phyloP scores from a whole-genome alignment of 1,139 yeast species.

The Blastobotrys illinoisensis region DNA sequence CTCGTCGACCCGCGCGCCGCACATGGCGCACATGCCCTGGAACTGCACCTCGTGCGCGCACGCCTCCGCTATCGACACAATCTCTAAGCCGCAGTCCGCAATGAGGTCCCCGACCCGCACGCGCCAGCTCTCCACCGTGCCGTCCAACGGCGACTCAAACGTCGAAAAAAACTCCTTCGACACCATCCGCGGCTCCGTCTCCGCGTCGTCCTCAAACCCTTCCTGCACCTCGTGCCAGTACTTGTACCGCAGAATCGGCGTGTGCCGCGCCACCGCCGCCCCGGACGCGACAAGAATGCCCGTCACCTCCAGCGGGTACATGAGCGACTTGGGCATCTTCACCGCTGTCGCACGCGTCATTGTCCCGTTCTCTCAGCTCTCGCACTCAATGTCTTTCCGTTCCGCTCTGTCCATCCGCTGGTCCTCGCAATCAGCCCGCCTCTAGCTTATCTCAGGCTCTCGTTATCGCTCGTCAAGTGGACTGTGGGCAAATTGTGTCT shows the following conservation, averaged over 20 bases:
- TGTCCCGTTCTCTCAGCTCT: background rate
- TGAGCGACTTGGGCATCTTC: conserved; percentile 50
- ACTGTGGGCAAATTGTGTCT: too few relatives aligned
- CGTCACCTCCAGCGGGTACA: conserved; percentile 64
- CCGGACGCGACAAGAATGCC: conserved; percentile 45
- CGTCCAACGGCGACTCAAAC: conserved; percentile 81
- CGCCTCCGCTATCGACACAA: conserved; percentile 65
- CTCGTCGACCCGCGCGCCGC: conserved; percentile 82
- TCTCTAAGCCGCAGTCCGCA: conserved; percentile 39
- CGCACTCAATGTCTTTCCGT: background rate
- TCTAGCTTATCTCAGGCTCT: too few relatives aligned
- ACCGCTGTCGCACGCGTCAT: conserved; percentile 31
- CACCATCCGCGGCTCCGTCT: conserved; percentile 18
- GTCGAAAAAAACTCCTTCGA: conserved; percentile 39
- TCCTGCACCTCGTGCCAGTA: conserved; percentile 51
- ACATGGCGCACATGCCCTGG: conserved; percentile 91
- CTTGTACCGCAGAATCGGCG: conserved; percentile 54
- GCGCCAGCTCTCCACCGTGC: conserved; percentile 49
- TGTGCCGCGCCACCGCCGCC: conserved; percentile 45
- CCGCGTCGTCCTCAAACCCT: conserved; percentile 37
- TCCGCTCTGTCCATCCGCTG: background rate
- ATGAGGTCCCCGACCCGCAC: conserved; percentile 59
- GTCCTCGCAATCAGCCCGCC: too few relatives aligned
- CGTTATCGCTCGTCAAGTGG: too few relatives aligned
- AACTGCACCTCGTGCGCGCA: conserved; percentile 94